Percentiles rank a stretch among this genome's conserved stretches.
Conservation (phyloP, 208 protist genomes). For the Wallacemonas sp. region DNA sequence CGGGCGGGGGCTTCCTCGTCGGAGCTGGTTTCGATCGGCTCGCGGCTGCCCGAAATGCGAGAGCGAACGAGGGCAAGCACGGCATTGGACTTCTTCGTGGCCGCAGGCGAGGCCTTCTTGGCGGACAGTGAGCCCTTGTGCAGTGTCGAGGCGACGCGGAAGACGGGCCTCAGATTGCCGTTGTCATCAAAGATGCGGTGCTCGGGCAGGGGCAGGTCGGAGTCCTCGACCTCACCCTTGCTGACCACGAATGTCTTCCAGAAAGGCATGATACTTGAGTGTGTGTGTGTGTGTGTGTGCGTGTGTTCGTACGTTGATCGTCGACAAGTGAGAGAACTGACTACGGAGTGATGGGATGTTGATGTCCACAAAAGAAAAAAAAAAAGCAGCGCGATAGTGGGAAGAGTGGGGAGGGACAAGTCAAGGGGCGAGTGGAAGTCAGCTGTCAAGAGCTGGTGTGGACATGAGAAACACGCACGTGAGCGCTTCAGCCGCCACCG, state of each 20-base stretch:
- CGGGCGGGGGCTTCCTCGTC: background rate
- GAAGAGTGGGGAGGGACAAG: background rate
- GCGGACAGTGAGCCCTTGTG: constrained; percentile 16
- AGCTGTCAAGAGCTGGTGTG: no score
- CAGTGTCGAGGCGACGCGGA: constrained; percentile 14
- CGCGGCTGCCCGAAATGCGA: constrained; percentile 1
- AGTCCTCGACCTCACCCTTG: constrained; percentile 79
- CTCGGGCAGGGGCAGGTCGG: constrained; percentile 80
- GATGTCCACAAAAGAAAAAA: constrained; percentile 2
- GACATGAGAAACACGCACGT: no score
- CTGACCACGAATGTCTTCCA: constrained; percentile 74
- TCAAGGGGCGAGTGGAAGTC: background rate
- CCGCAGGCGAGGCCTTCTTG: constrained; percentile 21
- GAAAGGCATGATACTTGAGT: constrained; percentile 72
- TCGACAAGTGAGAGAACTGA: no score
- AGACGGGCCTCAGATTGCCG: constrained; percentile 45
- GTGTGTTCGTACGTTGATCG: background rate
- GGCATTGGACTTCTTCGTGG: constrained; percentile 17
- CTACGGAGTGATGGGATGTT: no score
- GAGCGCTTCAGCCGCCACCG: no score
- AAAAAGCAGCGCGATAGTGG: background rate
- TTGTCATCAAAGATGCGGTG: constrained; percentile 86
- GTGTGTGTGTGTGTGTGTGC: background rate
- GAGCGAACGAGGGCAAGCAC: constrained; percentile 2
- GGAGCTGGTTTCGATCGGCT: background rate